These are phyloP conservation scores for Dictyostelium gargantuum DNA, from an alignment of 208 protist species.

Conservation along the genomic window DNA sequence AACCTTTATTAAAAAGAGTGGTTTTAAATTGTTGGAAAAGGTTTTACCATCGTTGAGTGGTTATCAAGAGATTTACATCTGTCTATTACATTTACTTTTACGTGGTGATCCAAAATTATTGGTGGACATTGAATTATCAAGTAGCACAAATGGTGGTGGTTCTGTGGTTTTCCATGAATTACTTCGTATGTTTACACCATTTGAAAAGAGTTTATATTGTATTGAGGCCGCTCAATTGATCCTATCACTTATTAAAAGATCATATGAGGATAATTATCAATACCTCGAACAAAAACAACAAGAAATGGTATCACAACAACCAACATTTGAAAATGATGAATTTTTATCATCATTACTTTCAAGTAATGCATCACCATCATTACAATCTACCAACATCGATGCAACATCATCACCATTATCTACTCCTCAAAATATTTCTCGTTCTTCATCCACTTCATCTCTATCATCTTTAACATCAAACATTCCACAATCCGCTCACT, in stretches of 20 bases:
- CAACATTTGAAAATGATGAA: neutral
- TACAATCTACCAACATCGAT: neutral
- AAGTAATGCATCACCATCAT: neutral
- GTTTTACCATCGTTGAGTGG: neutral
- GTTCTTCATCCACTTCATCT: neutral
- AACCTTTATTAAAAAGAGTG: constrained; percentile 41
- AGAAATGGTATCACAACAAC: neutral
- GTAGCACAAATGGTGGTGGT: neutral
- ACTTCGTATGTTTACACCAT: neutral
- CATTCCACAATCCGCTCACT: neutral
- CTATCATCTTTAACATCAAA: neutral
- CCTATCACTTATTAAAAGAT: neutral
- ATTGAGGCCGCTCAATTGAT: constrained; percentile 49
- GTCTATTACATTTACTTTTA: constrained; percentile 6
- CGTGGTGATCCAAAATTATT: neutral
- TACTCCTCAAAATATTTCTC: neutral
- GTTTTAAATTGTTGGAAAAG: constrained; percentile 27
- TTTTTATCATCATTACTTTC: neutral
- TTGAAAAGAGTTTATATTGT: constrained; percentile 39
- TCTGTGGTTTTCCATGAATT: constrained; percentile 33
- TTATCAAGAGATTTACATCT: constrained; percentile 33
- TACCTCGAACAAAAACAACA: neutral
- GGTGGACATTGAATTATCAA: neutral
- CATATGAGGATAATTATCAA: constrained; percentile 50
- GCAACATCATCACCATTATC: neutral